Conservation (phyloP, 192 early-diverging fungal species). For the Backusella australiensis region DNA sequence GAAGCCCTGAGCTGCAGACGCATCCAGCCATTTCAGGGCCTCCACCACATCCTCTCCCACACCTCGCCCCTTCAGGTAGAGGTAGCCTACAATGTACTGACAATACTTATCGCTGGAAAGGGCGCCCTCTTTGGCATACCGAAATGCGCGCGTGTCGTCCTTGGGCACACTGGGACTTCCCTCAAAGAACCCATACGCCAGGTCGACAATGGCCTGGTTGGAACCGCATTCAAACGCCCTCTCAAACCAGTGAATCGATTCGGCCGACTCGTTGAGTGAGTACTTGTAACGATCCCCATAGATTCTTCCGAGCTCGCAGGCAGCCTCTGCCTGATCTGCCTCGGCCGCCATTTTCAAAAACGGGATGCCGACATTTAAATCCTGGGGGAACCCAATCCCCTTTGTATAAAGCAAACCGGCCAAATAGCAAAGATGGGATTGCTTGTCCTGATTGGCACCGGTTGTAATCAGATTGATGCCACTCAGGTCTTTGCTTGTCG, state of each 20-base stretch:
- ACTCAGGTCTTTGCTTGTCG: background rate
- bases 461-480: background rate
- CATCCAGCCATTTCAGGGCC: constrained; percentile 24
- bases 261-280: background rate
- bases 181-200: constrained; percentile 33
- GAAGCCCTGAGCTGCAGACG: constrained; percentile 23
- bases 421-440: constrained; percentile 17
- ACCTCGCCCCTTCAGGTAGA: constrained; percentile 27
- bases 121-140: constrained; percentile 29
- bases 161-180: constrained; percentile 4
- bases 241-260: constrained; percentile 26
- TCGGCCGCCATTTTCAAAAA: constrained; percentile 15
- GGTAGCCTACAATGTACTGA: constrained; percentile 32
- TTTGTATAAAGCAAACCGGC: constrained; percentile 25
- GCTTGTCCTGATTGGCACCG: background rate
- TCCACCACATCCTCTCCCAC: constrained; percentile 1
- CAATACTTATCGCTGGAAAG: constrained; percentile 26
- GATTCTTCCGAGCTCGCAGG: constrained; percentile 28
- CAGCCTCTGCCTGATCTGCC: constrained; percentile 17
- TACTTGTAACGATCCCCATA: constrained; percentile 35
- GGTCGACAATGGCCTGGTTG: constrained; percentile 24
- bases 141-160: constrained; percentile 26
- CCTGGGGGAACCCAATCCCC: constrained; percentile 19
- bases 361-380: constrained; percentile 15
- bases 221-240: constrained; percentile 24